Evolutionary conservation across 2,329 filamentous ascomycete species (phyloP).

Genomic region (Aspergillus amoenus): DNA sequence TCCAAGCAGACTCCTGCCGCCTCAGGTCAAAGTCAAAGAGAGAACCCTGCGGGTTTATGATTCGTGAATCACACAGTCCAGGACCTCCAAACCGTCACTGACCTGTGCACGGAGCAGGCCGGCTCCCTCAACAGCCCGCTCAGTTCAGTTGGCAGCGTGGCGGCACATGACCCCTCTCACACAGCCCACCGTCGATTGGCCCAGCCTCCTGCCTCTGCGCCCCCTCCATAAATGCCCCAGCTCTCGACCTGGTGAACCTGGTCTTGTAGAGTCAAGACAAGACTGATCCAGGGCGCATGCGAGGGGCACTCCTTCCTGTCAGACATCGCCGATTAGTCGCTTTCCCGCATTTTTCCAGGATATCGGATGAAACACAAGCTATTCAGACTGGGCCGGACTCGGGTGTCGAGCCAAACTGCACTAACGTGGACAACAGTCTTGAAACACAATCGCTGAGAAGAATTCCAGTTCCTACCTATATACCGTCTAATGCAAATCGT

Average conservation of each 20-base stretch:
- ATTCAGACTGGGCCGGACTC: neutral
- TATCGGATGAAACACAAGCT: neutral
- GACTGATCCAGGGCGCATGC: conserved; percentile 3
- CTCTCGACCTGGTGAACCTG: neutral
- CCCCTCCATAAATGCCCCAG: conserved; percentile 11
- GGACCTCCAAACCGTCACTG: neutral
- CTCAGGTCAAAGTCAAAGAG: neutral
- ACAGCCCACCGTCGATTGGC: conserved; percentile 24
- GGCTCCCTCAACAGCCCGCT: neutral
- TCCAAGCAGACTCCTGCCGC: neutral
- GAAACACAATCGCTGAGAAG: conserved; percentile 1
- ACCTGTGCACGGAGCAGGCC: conserved; percentile 5
- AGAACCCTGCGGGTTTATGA: neutral
- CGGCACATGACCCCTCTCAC: conserved; percentile 12
- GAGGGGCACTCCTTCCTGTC: neutral
- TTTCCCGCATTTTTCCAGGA: neutral
- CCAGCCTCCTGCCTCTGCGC: conserved; percentile 27
- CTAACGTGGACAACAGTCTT: conserved; percentile 6
- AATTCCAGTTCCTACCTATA: conserved; percentile 1
- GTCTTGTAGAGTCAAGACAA: neutral
- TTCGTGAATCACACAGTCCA: neutral
- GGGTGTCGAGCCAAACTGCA: neutral
- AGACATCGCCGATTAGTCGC: neutral
- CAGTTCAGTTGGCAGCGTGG: neutral
- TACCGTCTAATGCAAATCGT: conserved; percentile 17